Evolutionary conservation across 2,329 filamentous ascomycete species (phyloP), one percentile per base, ranked within the genome.

Genomic region (Penicillium sp.): DNA sequence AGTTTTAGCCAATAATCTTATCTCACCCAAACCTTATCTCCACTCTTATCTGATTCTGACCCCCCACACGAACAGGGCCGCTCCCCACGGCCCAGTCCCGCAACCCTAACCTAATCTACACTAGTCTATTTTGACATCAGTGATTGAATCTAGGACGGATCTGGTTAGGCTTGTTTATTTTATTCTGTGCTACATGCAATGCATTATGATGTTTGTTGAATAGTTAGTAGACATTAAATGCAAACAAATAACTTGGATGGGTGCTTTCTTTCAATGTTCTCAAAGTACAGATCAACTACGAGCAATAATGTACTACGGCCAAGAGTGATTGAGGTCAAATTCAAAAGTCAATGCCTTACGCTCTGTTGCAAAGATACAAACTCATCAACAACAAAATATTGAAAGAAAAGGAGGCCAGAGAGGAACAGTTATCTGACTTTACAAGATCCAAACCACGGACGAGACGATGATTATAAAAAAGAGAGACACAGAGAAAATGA

Each of bases 391-490:
- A 63, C 74, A 85, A 83, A 56, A 84, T 83, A 64, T 83, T 84
- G 43, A 79, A 74, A 62, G 18, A 33, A 33, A 47, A 30, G 3
- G 23, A 54, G 30, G 30, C 30, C 18, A 50, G 47, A 52, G 26
- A 35, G 12, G 3, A 16, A 52, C 28, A 33, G 26, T 26, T n/a
- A 45, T 33, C 24, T 33, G 42, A 45, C 45, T 45, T 53, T 53
- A 46, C 52, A 54, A 35, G 30, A 55, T 33, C 89, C 55, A 91
- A 84, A 74, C 90, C 91, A 63, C 84, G 81, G 69, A 84, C 81
- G 64, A 92, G 73, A 48, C 43, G 35, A 48, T 30, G 11, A 55
- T 47, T 46, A 47, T 38, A 38, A 46, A 50, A 50, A 35, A 24
- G 24, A 47, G 38, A 43, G 14, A 47, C 43, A 55, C 28, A 48